phyloP scores from a whole-genome alignment of 1,284 basidiomycete genomes.

The Mycosarcoma maydis region DNA sequence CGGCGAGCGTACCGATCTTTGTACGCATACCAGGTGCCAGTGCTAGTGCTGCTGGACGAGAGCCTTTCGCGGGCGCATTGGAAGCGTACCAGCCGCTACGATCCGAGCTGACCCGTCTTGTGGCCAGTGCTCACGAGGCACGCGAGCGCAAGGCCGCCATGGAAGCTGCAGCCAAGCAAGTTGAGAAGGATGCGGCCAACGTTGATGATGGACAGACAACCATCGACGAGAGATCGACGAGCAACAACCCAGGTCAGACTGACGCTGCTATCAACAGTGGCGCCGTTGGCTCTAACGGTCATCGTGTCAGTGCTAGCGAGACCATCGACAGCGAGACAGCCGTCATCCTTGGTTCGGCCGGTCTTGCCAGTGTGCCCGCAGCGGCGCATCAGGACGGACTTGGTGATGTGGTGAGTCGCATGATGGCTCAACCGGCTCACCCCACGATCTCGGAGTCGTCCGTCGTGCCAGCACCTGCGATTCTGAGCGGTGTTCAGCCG shows the following conservation, averaged over 20 bases:
- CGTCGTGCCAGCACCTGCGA: constrained; percentile 11
- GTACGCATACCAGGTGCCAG: constrained; percentile 12
- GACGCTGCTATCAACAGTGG: not conserved
- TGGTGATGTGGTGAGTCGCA: constrained; percentile 35
- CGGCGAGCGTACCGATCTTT: constrained; percentile 61
- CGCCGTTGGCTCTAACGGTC: constrained; percentile 7
- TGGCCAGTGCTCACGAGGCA: constrained; percentile 28
- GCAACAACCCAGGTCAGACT: constrained; percentile 17
- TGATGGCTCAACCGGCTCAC: constrained; percentile 27
- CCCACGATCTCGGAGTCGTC: constrained; percentile 9
- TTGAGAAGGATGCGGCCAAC: constrained; percentile 38
- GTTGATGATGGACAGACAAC: constrained; percentile 45
- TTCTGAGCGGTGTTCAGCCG: not conserved
- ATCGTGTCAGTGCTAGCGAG: constrained; percentile 35
- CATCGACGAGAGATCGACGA: constrained; percentile 37
- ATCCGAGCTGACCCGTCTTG: constrained; percentile 34
- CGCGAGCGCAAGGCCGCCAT: constrained; percentile 34
- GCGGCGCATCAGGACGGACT: constrained; percentile 36
- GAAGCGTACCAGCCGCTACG: constrained; percentile 41
- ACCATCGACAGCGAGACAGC: constrained; percentile 46
- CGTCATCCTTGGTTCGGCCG: constrained; percentile 26
- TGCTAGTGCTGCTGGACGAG: constrained; percentile 2
- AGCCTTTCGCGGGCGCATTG: constrained; percentile 20
- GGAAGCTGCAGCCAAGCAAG: constrained; percentile 37
- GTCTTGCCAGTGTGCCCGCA: constrained; percentile 16